These are phyloP conservation scores for Carex myosuroides DNA, from an alignment of 176 grass and related monocot species.

Conservation along the genomic window DNA sequence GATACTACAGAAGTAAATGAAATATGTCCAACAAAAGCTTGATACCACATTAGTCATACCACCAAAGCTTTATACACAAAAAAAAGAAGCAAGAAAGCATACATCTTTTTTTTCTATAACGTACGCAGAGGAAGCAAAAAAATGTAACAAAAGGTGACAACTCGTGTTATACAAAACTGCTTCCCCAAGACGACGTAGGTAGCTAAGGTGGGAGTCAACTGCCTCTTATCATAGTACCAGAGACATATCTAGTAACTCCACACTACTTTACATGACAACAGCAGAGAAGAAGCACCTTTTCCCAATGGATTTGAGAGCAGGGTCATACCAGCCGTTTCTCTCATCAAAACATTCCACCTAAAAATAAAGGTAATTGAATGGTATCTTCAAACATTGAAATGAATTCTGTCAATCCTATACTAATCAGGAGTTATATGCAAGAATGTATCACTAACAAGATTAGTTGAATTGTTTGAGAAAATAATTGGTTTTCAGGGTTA, in stretches of 20 bases:
- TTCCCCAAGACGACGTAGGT: not conserved
- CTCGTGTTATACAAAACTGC: not conserved
- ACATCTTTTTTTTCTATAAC: too few species aligned
- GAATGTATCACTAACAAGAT: not conserved
- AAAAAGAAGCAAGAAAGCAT: not conserved
- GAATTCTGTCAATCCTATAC: not conserved
- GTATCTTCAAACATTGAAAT: not conserved
- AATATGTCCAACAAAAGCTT: not conserved
- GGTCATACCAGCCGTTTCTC: conserved; percentile 36
- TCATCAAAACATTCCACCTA: conserved; percentile 25
- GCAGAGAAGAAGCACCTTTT: conserved; percentile 56
- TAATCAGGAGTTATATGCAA: not conserved
- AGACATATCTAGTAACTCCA: not conserved
- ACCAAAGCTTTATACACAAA: not conserved
- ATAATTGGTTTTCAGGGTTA: not conserved
- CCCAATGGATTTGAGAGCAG: conserved; percentile 34
- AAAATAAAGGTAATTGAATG: not conserved
- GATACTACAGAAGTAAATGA: not conserved
- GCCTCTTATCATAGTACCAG: not conserved
- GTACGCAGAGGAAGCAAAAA: not conserved
- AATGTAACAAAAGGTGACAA: not conserved
- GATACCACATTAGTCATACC: too few species aligned
- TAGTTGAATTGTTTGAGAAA: not conserved
- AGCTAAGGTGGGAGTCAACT: not conserved
- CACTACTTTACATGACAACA: conserved; percentile 22